phyloP scores from a whole-genome alignment of 2,329 filamentous ascomycete species.

The Elsinoe perseae region DNA sequence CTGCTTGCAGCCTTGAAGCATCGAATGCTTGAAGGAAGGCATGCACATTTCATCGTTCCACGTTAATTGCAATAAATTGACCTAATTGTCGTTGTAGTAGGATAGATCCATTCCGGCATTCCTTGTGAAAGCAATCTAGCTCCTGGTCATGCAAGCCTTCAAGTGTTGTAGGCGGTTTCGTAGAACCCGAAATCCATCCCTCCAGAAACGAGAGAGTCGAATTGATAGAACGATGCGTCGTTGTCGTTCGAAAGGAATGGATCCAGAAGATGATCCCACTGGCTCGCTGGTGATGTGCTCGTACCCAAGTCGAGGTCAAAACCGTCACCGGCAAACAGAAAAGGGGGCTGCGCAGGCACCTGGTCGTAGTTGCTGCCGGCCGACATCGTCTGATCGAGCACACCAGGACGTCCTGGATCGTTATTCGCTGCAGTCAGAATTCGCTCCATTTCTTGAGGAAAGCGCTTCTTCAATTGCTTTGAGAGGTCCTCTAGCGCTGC shows the following conservation, averaged over 20 bases:
- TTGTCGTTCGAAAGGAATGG: constrained; percentile 3
- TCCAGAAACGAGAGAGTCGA: constrained; percentile 6
- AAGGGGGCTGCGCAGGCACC: not conserved
- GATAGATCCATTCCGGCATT: too few relatives aligned
- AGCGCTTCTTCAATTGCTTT: constrained; percentile 11
- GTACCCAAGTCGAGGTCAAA: not conserved
- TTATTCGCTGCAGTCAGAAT: not conserved
- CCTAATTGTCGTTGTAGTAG: too few relatives aligned
- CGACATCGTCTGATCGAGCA: not conserved
- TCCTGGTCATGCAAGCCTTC: not conserved
- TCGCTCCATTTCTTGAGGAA: not conserved
- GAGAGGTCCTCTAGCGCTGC: constrained; percentile 10
- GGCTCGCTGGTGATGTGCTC: not conserved
- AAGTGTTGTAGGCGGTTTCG: not conserved
- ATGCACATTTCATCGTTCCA: too few relatives aligned
- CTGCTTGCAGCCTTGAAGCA: too few relatives aligned
- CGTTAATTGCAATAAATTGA: too few relatives aligned
- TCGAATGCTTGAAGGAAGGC: too few relatives aligned
- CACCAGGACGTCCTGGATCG: not conserved
- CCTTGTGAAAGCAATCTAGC: too few relatives aligned
- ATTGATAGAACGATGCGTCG: constrained; percentile 5
- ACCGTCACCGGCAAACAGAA: not conserved
- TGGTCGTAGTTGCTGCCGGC: not conserved
- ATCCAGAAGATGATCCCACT: constrained; percentile 9
- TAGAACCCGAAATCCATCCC: constrained; percentile 13